Evolutionary conservation across 495 filamentous ascomycete genomes (phyloP), one percentile per base, ranked within the genome.

Genomic region (Penicillium verhagenii): DNA sequence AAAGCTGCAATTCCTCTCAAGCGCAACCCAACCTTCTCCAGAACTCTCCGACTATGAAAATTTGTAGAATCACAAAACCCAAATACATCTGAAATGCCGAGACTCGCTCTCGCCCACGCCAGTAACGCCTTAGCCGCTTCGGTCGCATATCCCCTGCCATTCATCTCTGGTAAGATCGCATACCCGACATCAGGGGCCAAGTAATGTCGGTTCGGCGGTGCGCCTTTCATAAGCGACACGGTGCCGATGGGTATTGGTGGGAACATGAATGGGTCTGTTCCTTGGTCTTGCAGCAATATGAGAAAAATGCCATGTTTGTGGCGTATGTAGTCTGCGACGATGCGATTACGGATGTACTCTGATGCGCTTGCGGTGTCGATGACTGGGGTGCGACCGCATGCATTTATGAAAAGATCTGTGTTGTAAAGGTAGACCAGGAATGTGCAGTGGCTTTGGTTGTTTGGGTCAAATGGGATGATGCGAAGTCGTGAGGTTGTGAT

Each of bases 401-500:
- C 56, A 9, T 48, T 47, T 42, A 67, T 63, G 29, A 67, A 63
- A 10, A 71, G 61, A 19, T 70, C 68, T n/a, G 60, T 65, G 40
- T 63, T 74, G 61, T 68, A 75, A 9, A 76, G 55, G 20, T 53
- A 44, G 23, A 67, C 61, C 7, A 74, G 53, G 42, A 76, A 76
- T 43, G 63, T 55, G 54, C 65, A 65, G 58, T 76, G 73, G 2
- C 33, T 24, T 47, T 60, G 52, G 42, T 60, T 52, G 18, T 24
- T 33, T 3, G 68, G 66, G 16, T 63, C 31, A 31, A 75, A 66
- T 49, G 67, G 63, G 35, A 48, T 62, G 40, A 76, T 65, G 40
- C 53, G 57, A 8, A 76, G 68, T 8, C 73, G 69, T 11, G 59
- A 44, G 18, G 71, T 74, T 11, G 57, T 20, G 47, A 73, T 70